Evolutionary conservation across 169 alveolate species (phyloP).

Genomic region (Plasmodium falciparum): DNA sequence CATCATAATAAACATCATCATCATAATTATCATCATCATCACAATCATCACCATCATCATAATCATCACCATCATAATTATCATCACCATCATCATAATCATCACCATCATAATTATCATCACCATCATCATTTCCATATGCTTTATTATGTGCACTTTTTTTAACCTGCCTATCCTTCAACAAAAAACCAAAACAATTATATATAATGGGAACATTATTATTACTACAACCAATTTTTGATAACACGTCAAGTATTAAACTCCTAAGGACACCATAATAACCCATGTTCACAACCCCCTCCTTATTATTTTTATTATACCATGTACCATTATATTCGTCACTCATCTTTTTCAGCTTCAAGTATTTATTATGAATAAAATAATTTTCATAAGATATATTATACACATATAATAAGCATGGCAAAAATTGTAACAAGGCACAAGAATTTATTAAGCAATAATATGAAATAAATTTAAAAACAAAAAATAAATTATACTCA

Average conservation of each 20-base stretch:
- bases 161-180: background rate
- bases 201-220: constrained; percentile 68
- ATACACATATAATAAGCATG: constrained; percentile 53
- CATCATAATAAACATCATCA: background rate
- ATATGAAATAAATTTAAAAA: constrained; percentile 68
- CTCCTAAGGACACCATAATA: constrained; percentile 43
- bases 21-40: background rate
- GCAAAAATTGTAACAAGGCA: constrained; percentile 47
- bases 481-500: constrained; percentile 69
- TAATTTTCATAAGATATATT: constrained; percentile 22
- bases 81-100: background rate
- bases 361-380: constrained; percentile 8
- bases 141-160: background rate
- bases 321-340: background rate
- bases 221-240: constrained; percentile 74
- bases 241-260: constrained; percentile 27
- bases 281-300: background rate
- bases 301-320: background rate
- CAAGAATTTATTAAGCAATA: constrained; percentile 69
- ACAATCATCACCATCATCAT: background rate
- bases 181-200: constrained; percentile 52
- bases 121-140: background rate
- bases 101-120: background rate
- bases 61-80: background rate
- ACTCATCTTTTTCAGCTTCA: background rate